Base-by-base conservation (phyloP, 2,329 filamentous ascomycete species). In the Colletotrichum costaricense region DNA sequence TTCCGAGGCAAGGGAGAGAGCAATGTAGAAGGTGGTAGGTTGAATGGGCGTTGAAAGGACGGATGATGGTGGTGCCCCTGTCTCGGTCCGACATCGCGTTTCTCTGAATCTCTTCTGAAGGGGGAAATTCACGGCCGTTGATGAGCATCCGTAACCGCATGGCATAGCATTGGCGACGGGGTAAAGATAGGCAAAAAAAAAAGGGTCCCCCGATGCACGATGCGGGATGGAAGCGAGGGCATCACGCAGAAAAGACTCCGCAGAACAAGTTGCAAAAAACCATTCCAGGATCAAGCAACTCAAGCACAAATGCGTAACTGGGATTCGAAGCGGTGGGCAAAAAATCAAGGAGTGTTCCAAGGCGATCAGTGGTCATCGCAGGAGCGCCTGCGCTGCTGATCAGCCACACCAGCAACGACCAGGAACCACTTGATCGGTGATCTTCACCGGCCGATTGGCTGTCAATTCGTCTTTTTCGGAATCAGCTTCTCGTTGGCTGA, bases 301-400 rank as follows among this genome's bases (percentile, higher is more conserved):
- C 54, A 5, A 35, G 33, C 11, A 35, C 33, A 63, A 56, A 14
- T 33, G 62, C 59, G 30, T 54, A 16, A 57, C 22, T 5, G 24
- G 55, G 28, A 49, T 46, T 42, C 38, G 38, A 54, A 35, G 35
- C 55, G 38, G 42, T 24, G 54, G 35, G 5, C 38, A 42, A 42
- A 55, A 63, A 24, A 46, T 63, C 57, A 69, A 58, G 69, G 65
- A 49, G 24, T 14, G 65, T 63, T 22, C 38, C 14, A 26, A 46
- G 65, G 22, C 28, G 69, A 72, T 72, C 65, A 67, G 33, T 35
- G n/a, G 38, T 7, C 60, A 63, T 54, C 8, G 22, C 26, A 71
- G 69, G 26, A 67, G 63, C 49, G 57, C 38, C 63, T 35, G 30
- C 19, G 30, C 19, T 57, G 55, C 9, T 46, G 59, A 72, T 71